Base-by-base conservation (phyloP, 2,329 filamentous ascomycete species). In the Colletotrichum zoysiae region DNA sequence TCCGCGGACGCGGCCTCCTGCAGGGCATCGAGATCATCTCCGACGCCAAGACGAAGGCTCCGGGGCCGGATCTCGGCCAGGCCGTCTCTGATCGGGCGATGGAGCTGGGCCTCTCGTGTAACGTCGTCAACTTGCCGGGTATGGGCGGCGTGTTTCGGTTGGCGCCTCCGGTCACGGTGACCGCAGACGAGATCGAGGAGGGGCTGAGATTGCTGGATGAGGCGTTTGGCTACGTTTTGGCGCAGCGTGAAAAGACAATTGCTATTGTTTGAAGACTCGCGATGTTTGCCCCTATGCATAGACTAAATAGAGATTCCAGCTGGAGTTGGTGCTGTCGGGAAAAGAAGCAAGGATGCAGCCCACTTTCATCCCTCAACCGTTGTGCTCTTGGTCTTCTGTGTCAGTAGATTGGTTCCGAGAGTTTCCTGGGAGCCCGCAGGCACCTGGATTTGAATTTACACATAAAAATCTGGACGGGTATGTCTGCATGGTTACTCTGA, bases 101-200 rank as follows among this genome's bases (percentile, higher is more conserved):
- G 72, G 79, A 81, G 30, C 74, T 83, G 60, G 86, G 86, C 0
- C 74, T 88, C 5, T 88, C 84, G 67, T 85, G 84, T 56, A 86
- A 88, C 73, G 73, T 88, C 5, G 84, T 85, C 4, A 86, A 83
- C 67, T 78, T 84, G 65, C 81, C 81, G 3, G 83, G 81, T 1
- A 86, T 86, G 78, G 83, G 83, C 0, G 86, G 85, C 8, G 84
- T 86, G 0, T 87, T 88, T 64, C 80, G 86, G 8, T 78, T 88
- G 60, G 86, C 86, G 7, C 86, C 86, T 0, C 84, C 86, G 0
- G 83, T 88, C 5, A 87, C 84, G 0, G 84, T 87, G 1, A 82
- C 82, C 0, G 80, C 78, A 0, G 81, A 83, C 14, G 80, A 86
- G 74, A 82, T 86, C 61, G 78, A 85, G 11, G 79, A 82, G 61